Percentiles rank a stretch among this genome's conserved stretches.
These are phyloP conservation scores for Beverwykella pulmonaria DNA, from an alignment of 495 filamentous ascomycete species.

Conservation along the genomic window DNA sequence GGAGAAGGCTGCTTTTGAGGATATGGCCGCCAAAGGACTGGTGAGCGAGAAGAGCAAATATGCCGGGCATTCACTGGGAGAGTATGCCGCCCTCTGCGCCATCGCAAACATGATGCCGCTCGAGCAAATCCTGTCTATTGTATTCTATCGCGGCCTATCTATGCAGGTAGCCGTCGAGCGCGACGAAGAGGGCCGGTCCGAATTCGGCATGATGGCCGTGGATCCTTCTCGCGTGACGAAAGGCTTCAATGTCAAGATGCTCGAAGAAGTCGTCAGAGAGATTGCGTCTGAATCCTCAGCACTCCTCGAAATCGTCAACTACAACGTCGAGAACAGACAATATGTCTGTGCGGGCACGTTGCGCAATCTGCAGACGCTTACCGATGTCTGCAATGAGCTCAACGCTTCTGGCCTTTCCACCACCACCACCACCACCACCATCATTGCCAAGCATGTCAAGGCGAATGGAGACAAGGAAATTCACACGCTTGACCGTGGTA, in stretches of 20 bases:
- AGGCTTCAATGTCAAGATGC: slow-evolving; percentile 3
- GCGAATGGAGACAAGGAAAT: background rate
- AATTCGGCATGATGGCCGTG: slow-evolving; percentile 50
- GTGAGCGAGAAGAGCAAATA: slow-evolving; percentile 17
- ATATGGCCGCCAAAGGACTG: slow-evolving; percentile 42
- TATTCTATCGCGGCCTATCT: slow-evolving; percentile 51
- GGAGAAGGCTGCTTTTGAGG: slow-evolving; percentile 45
- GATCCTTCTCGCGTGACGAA: slow-evolving; percentile 47
- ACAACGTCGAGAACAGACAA: slow-evolving; percentile 47
- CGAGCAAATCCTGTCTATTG: slow-evolving; percentile 41
- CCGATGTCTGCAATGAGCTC: background rate
- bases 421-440: background rate
- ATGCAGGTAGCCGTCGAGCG: slow-evolving; percentile 49
- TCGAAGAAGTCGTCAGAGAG: slow-evolving; percentile 2
- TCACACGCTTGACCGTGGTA: slow-evolving; percentile 27
- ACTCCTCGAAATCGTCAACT: slow-evolving; percentile 52
- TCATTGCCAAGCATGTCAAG: slow-evolving; percentile 4
- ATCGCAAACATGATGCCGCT: slow-evolving; percentile 42
- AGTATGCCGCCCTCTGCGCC: slow-evolving; percentile 47
- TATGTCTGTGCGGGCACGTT: slow-evolving; percentile 53
- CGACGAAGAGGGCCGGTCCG: slow-evolving; percentile 39
- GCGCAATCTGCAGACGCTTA: slow-evolving; percentile 5
- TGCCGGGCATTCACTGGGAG: slow-evolving; percentile 52
- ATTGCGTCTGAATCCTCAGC: slow-evolving; percentile 33
- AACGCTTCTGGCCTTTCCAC: background rate